phyloP scores from a whole-genome alignment of 2,329 filamentous ascomycete genomes.

The Aspergillus japonicus region DNA sequence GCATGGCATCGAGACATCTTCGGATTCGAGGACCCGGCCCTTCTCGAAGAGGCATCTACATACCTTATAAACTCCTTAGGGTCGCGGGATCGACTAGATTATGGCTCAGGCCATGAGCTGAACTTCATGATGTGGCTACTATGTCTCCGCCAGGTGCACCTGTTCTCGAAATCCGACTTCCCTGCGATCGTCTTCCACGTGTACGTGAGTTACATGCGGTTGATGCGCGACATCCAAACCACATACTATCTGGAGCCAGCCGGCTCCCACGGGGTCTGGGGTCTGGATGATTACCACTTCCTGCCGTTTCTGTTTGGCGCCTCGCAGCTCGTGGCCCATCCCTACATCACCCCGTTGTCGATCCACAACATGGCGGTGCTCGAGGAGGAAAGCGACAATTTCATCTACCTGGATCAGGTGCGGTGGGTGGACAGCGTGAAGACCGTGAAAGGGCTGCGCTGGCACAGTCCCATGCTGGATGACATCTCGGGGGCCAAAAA shows the following conservation, averaged over 20 bases:
- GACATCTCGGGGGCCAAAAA: conserved; percentile 88
- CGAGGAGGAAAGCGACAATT: conserved; percentile 81
- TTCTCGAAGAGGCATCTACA: conserved; percentile 69
- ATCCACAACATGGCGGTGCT: conserved; percentile 88
- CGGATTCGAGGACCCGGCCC: conserved; percentile 42
- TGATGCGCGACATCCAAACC: conserved; percentile 86
- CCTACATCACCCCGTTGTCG: conserved; percentile 70
- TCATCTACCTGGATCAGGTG: conserved; percentile 88
- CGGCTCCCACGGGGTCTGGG: conserved; percentile 97
- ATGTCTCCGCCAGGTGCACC: conserved; percentile 78
- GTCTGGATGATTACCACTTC: conserved; percentile 96
- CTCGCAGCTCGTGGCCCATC: conserved; percentile 82
- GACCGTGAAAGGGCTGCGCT: conserved; percentile 87
- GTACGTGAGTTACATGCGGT: conserved; percentile 75
- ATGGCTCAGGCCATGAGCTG: conserved; percentile 94
- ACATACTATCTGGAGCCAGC: conserved; percentile 97
- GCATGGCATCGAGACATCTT: conserved; percentile 45
- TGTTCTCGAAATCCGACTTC: conserved; percentile 67
- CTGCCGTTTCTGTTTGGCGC: conserved; percentile 93
- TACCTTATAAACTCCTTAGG: conserved; percentile 86
- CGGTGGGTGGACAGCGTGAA: conserved; percentile 94
- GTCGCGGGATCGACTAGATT: conserved; percentile 84
- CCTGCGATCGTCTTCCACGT: conserved; percentile 71
- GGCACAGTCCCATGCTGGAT: conserved; percentile 98
- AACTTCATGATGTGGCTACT: conserved; percentile 97